Evolutionary conservation across 2,329 filamentous ascomycete species (phyloP).

Genomic region (Penicillium crustosum): DNA sequence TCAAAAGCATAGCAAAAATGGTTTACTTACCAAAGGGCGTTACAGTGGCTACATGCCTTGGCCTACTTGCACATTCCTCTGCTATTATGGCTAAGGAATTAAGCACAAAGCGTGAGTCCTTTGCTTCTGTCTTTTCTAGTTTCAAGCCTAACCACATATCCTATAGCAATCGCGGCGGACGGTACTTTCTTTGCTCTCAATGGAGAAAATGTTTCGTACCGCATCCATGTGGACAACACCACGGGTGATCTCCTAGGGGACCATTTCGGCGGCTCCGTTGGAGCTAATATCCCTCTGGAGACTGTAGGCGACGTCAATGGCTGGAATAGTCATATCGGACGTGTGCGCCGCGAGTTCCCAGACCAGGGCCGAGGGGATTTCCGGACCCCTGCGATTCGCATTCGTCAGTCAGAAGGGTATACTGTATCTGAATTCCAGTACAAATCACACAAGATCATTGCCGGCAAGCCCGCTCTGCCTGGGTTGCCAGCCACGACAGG

Average conservation of each 20-base stretch:
- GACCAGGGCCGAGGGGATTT: conserved; percentile 65
- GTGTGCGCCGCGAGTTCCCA: conserved; percentile 61
- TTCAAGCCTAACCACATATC: neutral
- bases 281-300: conserved; percentile 52
- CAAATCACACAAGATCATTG: conserved; percentile 54
- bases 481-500: conserved; percentile 63
- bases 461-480: conserved; percentile 57
- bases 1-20: conserved; percentile 1
- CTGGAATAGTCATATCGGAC: conserved; percentile 55
- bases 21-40: neutral
- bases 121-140: neutral
- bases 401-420: conserved; percentile 59
- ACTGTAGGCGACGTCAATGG: conserved; percentile 44
- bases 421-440: conserved; percentile 61
- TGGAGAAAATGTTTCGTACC: conserved; percentile 59
- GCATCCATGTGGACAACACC: conserved; percentile 60
- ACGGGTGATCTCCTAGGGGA: conserved; percentile 60
- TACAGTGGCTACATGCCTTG: neutral
- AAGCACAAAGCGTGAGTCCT: conserved; percentile 3
- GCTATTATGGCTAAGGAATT: neutral
- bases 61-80: neutral
- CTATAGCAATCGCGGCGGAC: conserved; percentile 53
- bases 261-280: conserved; percentile 60
- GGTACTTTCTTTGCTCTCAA: conserved; percentile 59
- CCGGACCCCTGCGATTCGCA: conserved; percentile 60